Conservation (phyloP, 345 rosid species). For the Jatropha curcas region DNA sequence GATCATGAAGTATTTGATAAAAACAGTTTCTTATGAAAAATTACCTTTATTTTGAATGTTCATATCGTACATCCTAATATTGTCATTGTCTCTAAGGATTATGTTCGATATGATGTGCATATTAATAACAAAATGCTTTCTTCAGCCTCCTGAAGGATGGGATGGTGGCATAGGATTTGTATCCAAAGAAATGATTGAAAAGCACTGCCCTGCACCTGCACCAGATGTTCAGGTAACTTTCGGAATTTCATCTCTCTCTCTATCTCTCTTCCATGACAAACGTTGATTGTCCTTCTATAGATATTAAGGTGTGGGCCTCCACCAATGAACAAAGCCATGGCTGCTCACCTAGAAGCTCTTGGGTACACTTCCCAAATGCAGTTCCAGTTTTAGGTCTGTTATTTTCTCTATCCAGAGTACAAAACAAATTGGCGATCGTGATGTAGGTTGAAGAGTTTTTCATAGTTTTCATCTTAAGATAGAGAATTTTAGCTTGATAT, state of each 20-base stretch:
- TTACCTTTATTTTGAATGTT: too few relatives aligned
- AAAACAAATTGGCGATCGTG: neutral
- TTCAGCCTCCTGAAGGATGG: conserved; percentile 36
- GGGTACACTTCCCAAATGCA: conserved; percentile 26
- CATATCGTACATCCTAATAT: neutral
- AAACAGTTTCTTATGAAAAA: too few relatives aligned
- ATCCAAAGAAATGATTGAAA: conserved; percentile 29
- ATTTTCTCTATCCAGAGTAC: neutral
- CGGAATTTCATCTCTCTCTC: neutral
- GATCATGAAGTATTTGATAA: too few relatives aligned
- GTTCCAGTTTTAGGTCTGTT: conserved; percentile 26
- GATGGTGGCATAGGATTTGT: conserved; percentile 29
- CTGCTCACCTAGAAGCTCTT: conserved; percentile 29
- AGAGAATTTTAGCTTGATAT: neutral
- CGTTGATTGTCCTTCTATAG: neutral
- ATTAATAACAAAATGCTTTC: neutral
- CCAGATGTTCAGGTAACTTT: conserved; percentile 23
- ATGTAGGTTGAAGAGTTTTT: neutral
- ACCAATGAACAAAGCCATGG: conserved; percentile 39
- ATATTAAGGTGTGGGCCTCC: conserved; percentile 33
- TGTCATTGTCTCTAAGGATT: neutral
- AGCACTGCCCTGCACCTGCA: conserved; percentile 27
- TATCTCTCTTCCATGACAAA: neutral
- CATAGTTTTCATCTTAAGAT: neutral
- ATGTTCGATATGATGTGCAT: neutral